These are phyloP conservation scores for Podospora australis DNA, from an alignment of 495 filamentous ascomycete genomes.

Conservation along the genomic window DNA sequence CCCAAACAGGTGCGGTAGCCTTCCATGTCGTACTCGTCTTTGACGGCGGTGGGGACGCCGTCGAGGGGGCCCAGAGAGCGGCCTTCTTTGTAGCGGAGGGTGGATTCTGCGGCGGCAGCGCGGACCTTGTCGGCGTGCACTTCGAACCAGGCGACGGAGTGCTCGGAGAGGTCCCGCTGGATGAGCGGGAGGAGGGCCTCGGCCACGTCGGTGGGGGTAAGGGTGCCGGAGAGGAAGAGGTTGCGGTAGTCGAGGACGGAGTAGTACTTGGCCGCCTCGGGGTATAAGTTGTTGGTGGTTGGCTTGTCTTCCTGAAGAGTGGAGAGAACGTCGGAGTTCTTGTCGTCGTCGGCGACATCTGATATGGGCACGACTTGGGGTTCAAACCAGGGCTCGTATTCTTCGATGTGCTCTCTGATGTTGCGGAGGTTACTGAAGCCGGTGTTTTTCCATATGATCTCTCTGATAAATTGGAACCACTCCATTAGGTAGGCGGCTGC, in stretches of 20 bases:
- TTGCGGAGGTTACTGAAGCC: slow-evolving; percentile 57
- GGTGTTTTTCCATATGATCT: slow-evolving; percentile 57
- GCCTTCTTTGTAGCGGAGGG: slow-evolving; percentile 56
- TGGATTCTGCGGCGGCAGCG: slow-evolving; percentile 60
- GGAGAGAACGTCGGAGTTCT: too few relatives aligned
- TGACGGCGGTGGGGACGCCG: slow-evolving; percentile 57
- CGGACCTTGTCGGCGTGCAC: slow-evolving; percentile 52
- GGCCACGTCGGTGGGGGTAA: slow-evolving; percentile 62
- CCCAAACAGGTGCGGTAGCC: slow-evolving; percentile 64
- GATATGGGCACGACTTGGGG: slow-evolving; percentile 64
- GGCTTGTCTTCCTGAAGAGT: slow-evolving; percentile 9
- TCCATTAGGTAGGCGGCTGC: slow-evolving; percentile 27
- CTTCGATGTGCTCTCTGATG: slow-evolving; percentile 48
- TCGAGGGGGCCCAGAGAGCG: slow-evolving; percentile 61
- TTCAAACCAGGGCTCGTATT: slow-evolving; percentile 63
- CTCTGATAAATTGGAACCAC: slow-evolving; percentile 25
- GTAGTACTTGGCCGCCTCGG: slow-evolving; percentile 45
- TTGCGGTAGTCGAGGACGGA: slow-evolving; percentile 63
- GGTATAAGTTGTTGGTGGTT: slow-evolving; percentile 14
- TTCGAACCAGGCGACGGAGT: slow-evolving; percentile 61
- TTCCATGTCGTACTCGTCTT: slow-evolving; percentile 59
- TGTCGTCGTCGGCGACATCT: slow-evolving; percentile 8
- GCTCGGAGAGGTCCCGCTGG: slow-evolving; percentile 52
- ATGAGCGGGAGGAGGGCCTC: slow-evolving; percentile 62
- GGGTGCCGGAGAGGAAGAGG: slow-evolving; percentile 54